Evolutionary conservation across 2,329 filamentous ascomycete species (phyloP).

Genomic region (Aspergillus sojae): DNA sequence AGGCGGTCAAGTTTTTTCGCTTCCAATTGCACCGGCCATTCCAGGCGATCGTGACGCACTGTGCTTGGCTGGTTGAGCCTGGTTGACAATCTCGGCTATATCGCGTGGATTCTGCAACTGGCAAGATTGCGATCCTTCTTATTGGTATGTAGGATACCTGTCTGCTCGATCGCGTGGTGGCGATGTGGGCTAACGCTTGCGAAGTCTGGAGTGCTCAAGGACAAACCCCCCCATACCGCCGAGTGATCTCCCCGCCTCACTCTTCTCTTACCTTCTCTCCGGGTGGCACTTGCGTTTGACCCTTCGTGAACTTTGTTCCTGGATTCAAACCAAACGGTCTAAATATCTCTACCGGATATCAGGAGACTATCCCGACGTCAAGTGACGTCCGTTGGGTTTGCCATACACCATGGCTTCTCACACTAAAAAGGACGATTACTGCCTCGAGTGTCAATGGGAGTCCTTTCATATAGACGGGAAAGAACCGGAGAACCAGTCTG

Average conservation of each 20-base stretch:
- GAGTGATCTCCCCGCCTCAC: slow-evolving; percentile 4
- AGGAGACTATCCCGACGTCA: background rate
- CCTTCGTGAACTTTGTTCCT: background rate
- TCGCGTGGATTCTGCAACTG: slow-evolving; percentile 6
- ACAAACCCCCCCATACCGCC: background rate
- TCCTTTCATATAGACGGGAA: slow-evolving; percentile 39
- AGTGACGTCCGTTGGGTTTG: background rate
- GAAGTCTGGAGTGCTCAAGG: slow-evolving; percentile 4
- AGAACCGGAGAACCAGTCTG: slow-evolving; percentile 26
- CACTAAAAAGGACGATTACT: slow-evolving; percentile 37
- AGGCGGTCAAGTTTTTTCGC: slow-evolving; percentile 18
- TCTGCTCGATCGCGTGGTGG: slow-evolving; percentile 5
- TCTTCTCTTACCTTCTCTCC: background rate
- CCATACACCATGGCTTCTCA: slow-evolving; percentile 35
- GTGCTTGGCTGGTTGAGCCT: slow-evolving; percentile 13
- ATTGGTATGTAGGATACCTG: slow-evolving; percentile 16
- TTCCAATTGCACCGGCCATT: slow-evolving; percentile 12
- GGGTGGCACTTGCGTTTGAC: background rate
- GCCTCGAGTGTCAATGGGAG: slow-evolving; percentile 47
- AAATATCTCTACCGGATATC: background rate
- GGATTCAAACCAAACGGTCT: background rate
- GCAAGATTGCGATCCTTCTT: slow-evolving; percentile 1
- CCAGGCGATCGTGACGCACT: slow-evolving; percentile 14
- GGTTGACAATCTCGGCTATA: slow-evolving; percentile 14
- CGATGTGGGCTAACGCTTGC: slow-evolving; percentile 4